Evolutionary conservation across 2,329 filamentous ascomycete genomes (phyloP), one percentile per base, ranked within the genome.

Genomic region (Sporothrix dimorphospora): DNA sequence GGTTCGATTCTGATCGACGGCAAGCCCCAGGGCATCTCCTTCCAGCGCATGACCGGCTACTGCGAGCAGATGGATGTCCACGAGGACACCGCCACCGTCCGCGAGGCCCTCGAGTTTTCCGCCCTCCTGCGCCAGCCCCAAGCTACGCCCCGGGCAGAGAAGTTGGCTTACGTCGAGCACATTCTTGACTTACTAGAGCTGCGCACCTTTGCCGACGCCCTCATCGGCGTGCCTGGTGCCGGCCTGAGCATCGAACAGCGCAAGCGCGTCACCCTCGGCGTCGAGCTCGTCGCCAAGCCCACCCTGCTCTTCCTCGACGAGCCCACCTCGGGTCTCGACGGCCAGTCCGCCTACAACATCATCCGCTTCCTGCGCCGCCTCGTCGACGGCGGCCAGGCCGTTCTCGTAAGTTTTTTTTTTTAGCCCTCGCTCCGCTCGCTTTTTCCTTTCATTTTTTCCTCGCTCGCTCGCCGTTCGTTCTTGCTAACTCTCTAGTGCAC

Each of bases 61-160:
- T 92, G 91, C 72, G 91, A 94, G 78, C 93, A 96, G 79, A 94
- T 94, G 74, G 93, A 96, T 81, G 85, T 95, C 1, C 93, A 95
- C 77, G 86, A 94, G 71, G 84, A 88, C 1, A 92, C 88, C 0
- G 86, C 90, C 0, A 95, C 93, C 0, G 92, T 94, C 4, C 87
- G 92, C 19, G 92, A 95, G 79, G 91, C 92, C 0, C 84, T 95
- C 4, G 86, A 88, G 72, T 94, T 95, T 78, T 92, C 89, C 68
- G 92, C 92, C 3, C 81, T 92, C 1, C 86, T 95, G 11, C 88
- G 93, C 70, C 93, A 95, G 78, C 89, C 89, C 34, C 88, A 87
- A 11, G 84, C 89, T 30, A 86, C 89, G 1, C 82, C 90, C 0
- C 85, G 85, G 0, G 82, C 87, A 70, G 92, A 94, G 77, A 95